Evolutionary conservation across 2,329 filamentous ascomycete species (phyloP), one percentile per base, ranked within the genome.

Genomic region (Scedosporium minutisporum): DNA sequence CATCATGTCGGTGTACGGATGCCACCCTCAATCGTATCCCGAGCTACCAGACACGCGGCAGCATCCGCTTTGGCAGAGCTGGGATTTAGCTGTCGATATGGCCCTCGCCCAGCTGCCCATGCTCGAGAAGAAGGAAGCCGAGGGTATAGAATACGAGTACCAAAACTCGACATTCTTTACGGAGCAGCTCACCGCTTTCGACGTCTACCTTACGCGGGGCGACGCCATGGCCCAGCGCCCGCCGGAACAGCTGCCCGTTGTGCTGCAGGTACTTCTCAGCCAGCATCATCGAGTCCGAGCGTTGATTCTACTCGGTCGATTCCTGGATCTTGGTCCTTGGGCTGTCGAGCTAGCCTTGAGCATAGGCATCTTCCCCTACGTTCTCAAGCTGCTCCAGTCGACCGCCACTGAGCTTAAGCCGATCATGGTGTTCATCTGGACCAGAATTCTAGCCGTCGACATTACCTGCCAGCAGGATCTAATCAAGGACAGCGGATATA

Each of bases 381-480:
- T 99, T n/a, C 79, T 99, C 41, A 99, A 99, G 75, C 80, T 99
- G 27, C 79, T 99, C 18, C 95, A 99, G 73, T 97, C 95, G 4
- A 93, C 96, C 57, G 95, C 95, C 0, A 85, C 91, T 57, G 95
- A 99, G 74, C 78, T 99, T 65, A 97, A 97, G 71, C 93, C 95
- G 0, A 93, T 97, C 64, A 97, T 99, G 95, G 93, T 99, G 4
- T 99, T 97, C 74, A 99, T 99, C 66, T 99, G 95, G 95, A 93
- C 95, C 5, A 86, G 95, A 58, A 91, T 99, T 53, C 85, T 99
- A 66, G 95, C 95, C 6, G 95, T 99, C 5, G 95, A 99, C 71
- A 87, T 95, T 64, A 91, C 90, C 1, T 97, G 95, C 70, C 95
- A 99, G 73, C 87, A 88, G 65, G 95, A 99, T 73, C 80, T 99